phyloP scores from a whole-genome alignment of 192 early-diverging fungal genomes.

The Dispira parvispora region DNA sequence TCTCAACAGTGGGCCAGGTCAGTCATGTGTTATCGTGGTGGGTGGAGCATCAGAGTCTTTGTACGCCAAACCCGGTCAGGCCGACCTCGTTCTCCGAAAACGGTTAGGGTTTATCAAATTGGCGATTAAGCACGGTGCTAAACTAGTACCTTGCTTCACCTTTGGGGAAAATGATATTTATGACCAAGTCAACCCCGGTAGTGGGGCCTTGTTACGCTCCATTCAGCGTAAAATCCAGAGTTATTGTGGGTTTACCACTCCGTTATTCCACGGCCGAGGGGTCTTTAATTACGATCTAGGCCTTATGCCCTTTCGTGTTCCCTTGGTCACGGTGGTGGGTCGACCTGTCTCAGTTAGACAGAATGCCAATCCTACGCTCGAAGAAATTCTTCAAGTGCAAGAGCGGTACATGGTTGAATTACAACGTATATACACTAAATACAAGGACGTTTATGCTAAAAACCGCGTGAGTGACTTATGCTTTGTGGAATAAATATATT shows the following conservation, averaged over 20 bases:
- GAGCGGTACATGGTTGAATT: slow-evolving; percentile 20
- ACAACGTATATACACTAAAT: slow-evolving; percentile 18
- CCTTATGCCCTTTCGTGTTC: slow-evolving; percentile 24
- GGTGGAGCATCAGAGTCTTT: slow-evolving; percentile 83
- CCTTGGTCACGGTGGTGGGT: slow-evolving; percentile 24
- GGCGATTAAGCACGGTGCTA: slow-evolving; percentile 61
- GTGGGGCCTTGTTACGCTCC: slow-evolving; percentile 43
- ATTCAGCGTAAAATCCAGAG: slow-evolving; percentile 59
- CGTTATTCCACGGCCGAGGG: slow-evolving; percentile 72
- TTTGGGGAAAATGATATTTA: slow-evolving; percentile 94
- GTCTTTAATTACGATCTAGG: slow-evolving; percentile 67
- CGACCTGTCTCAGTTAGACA: slow-evolving; percentile 18
- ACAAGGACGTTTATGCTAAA: slow-evolving; percentile 23
- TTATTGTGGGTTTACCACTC: slow-evolving; percentile 49
- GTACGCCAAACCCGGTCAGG: slow-evolving; percentile 38
- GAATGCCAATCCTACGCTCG: slow-evolving; percentile 15
- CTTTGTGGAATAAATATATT: slow-evolving; percentile 7
- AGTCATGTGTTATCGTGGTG: slow-evolving; percentile 66
- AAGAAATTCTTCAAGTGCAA: slow-evolving; percentile 22
- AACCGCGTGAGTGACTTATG: slow-evolving; percentile 5
- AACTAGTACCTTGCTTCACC: slow-evolving; percentile 72
- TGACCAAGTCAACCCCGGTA: slow-evolving; percentile 49
- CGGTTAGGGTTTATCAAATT: slow-evolving; percentile 82
- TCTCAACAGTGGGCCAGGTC: slow-evolving; percentile 45
- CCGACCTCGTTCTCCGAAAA: slow-evolving; percentile 58